A percentile compares a stretch with the other conserved stretches of the same genome.
phyloP scores from a whole-genome alignment of 176 grass and related monocot species.

The Miscanthus lutarioriparius region DNA sequence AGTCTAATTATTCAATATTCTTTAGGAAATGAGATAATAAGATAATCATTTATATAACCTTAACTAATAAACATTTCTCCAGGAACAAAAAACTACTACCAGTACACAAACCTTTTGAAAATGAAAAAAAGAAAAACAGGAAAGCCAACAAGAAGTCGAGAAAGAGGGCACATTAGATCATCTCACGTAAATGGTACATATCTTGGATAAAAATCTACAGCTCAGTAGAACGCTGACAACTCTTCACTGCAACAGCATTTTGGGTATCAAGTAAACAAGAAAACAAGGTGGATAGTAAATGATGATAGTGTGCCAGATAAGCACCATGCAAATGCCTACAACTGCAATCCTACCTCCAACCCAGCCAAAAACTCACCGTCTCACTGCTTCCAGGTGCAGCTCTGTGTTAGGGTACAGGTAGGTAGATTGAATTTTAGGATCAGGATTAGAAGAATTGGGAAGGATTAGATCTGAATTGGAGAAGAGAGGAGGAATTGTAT shows the following conservation, averaged over 20 bases:
- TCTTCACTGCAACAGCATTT: neutral
- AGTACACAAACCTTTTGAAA: neutral
- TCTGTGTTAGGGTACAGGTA: neutral
- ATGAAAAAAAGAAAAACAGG: neutral
- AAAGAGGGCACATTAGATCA: neutral
- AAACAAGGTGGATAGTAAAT: neutral
- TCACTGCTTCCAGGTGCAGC: neutral
- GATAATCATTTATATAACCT: constrained; percentile 6
- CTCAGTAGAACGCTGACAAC: neutral
- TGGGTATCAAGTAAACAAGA: constrained; percentile 4
- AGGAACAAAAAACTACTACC: neutral
- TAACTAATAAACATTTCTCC: neutral
- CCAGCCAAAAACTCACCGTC: neutral
- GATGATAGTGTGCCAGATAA: neutral
- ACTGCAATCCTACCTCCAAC: neutral
- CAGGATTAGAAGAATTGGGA: neutral
- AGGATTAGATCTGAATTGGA: neutral
- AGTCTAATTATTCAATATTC: neutral
- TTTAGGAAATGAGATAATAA: neutral
- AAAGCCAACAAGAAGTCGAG: neutral
- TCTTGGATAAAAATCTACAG: neutral
- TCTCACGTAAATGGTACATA: neutral
- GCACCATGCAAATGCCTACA: neutral
- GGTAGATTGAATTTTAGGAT: neutral
- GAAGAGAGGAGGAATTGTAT: neutral